Conservation (phyloP, 306 rosid species). For the Inga laurina region DNA sequence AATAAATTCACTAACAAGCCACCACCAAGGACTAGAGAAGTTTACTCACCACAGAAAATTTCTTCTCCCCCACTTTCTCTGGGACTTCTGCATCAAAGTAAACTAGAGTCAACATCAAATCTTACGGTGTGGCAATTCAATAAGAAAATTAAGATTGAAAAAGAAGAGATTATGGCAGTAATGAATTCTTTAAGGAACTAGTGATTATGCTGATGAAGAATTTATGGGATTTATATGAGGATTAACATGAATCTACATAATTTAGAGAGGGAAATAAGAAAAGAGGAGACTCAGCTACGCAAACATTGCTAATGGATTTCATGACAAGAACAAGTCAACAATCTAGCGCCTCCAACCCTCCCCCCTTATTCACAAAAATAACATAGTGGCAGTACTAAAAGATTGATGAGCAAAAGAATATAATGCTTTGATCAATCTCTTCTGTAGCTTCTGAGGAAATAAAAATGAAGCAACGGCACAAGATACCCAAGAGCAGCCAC, state of each 20-base stretch:
- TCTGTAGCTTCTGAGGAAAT: not conserved
- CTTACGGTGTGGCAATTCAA: slow-evolving; percentile 9
- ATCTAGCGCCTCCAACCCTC: not conserved
- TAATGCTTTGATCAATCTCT: slow-evolving; percentile 24
- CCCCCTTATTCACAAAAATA: not conserved
- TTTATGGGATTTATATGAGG: not conserved
- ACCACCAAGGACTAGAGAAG: slow-evolving; percentile 21
- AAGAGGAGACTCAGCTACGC: slow-evolving; percentile 4
- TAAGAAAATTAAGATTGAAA: slow-evolving; percentile 26
- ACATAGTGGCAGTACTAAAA: not conserved
- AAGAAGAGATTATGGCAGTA: not conserved
- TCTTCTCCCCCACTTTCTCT: slow-evolving; percentile 50
- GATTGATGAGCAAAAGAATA: slow-evolving; percentile 17
- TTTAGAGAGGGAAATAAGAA: not conserved
- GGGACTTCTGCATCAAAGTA: slow-evolving; percentile 62
- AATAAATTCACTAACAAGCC: slow-evolving; percentile 1
- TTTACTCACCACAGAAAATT: slow-evolving; percentile 66
- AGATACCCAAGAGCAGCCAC: slow-evolving; percentile 11
- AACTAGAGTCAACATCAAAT: slow-evolving; percentile 33
- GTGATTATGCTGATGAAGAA: not conserved
- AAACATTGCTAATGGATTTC: not conserved
- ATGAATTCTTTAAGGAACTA: slow-evolving; percentile 18
- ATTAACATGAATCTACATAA: slow-evolving; percentile 11
- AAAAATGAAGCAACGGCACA: slow-evolving; percentile 8
- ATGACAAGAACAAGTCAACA: slow-evolving; percentile 13